These are phyloP conservation scores for Monosporascus ibericus DNA, from an alignment of 2,329 filamentous ascomycete genomes.

Conservation along the genomic window DNA sequence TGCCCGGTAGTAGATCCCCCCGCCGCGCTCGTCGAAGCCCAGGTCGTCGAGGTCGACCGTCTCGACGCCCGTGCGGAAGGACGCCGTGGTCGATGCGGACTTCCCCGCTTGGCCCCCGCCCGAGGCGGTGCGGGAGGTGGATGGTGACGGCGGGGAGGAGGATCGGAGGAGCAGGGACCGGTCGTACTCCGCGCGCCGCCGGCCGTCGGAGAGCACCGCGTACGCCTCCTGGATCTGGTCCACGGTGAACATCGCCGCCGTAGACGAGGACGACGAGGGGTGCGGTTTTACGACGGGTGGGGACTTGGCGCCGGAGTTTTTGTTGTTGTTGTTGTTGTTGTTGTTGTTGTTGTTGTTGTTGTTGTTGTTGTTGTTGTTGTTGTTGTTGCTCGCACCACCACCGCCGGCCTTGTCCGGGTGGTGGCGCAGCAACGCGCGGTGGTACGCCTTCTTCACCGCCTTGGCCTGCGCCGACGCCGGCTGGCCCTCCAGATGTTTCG, in stretches of 20 bases:
- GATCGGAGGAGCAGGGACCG: slow-evolving; percentile 33
- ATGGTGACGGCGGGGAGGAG: slow-evolving; percentile 11
- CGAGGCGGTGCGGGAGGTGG: not conserved
- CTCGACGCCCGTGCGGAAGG: slow-evolving; percentile 49
- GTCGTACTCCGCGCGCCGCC: slow-evolving; percentile 49
- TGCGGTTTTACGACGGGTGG: slow-evolving; percentile 3
- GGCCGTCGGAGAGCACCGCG: slow-evolving; percentile 45
- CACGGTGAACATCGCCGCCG: slow-evolving; percentile 38
- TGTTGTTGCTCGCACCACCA: slow-evolving; percentile 7
- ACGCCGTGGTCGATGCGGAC: slow-evolving; percentile 5
- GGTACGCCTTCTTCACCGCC: slow-evolving; percentile 55
- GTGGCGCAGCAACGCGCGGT: slow-evolving; percentile 56
- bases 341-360: slow-evolving; percentile 7
- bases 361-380: slow-evolving; percentile 7
- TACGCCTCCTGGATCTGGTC: slow-evolving; percentile 60
- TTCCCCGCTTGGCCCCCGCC: too few species aligned
- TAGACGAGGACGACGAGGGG: slow-evolving; percentile 5
- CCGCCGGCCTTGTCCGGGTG: slow-evolving; percentile 53
- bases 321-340: slow-evolving; percentile 7
- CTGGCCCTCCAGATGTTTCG: slow-evolving; percentile 38
- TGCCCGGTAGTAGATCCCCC: slow-evolving; percentile 45
- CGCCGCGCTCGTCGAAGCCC: slow-evolving; percentile 38
- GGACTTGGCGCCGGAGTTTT: not conserved
- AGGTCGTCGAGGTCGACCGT: slow-evolving; percentile 61
- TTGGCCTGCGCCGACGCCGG: slow-evolving; percentile 37